Base-by-base conservation (phyloP, 2,329 filamentous ascomycete species). In the Emericellopsis cladophorae region DNA sequence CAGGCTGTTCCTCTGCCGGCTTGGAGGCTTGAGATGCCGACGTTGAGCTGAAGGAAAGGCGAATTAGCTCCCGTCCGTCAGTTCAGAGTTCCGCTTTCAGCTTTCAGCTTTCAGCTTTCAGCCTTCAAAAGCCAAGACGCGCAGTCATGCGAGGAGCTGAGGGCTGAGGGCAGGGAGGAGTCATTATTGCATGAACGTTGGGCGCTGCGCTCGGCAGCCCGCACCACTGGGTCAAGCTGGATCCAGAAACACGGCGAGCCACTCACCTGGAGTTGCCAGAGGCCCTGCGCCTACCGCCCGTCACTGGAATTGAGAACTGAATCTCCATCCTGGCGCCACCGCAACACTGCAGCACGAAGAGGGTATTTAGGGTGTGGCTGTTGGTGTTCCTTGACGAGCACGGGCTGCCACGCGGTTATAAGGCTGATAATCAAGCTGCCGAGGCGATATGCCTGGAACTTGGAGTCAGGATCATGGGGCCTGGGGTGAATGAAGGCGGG, bases 231-330 rank as follows among this genome's bases (percentile, higher is more conserved):
- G n/a, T n/a, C 33, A 35, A n/a, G n/a, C n/a, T n/a, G n/a, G n/a
- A n/a, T n/a, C n/a, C n/a, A n/a, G 18, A 5, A 35, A n/a, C 9
- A 8, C 33, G n/a, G 26, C 5, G 31, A 31, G 18, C n/a, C 26
- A 59, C 56, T 42, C 45, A 40, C 47, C 39, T 37, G 42, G 44
- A 40, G 34, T 48, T 36, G 21, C 11, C 11, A 24, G 8, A 22
- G 7, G 44, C 50, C 26, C 42, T 47, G 37, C 46, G 48, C 36
- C 42, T 43, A 36, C 38, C 22, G 12, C 9, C 26, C 33, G 48
- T 51, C 12, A 59, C 45, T 14, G 57, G 50, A 31, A 61, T 44
- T n/a, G 55, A 55, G 48, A 62, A 62, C 38, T 62, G 59, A 40
- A 62, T 59, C 52, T 62, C 59, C 59, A 62, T 62, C n/a, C 40